Evolutionary conservation across 352 stramenopile species (phyloP).

Genomic region (Aphanomyces astaci): DNA sequence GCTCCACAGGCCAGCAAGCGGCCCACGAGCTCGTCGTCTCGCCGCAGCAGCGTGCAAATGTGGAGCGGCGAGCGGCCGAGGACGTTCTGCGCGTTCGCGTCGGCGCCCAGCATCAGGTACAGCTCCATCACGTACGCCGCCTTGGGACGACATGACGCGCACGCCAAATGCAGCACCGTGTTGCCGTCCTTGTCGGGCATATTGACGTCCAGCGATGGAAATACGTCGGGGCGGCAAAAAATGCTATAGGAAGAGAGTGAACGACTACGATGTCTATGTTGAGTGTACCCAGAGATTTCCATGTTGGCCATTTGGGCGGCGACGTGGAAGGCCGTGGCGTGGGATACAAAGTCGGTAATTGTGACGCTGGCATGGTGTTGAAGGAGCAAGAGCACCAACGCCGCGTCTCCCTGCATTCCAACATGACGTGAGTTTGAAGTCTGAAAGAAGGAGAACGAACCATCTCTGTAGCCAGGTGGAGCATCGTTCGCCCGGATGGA

Average conservation of each 20-base stretch:
- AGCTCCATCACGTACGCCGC: constrained; percentile 60
- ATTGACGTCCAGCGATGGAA: constrained; percentile 57
- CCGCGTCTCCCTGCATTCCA: constrained; percentile 1
- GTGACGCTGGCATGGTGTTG: not conserved
- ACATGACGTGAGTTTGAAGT: too few species aligned
- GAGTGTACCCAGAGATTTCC: constrained; percentile 34
- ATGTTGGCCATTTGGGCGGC: constrained; percentile 48
- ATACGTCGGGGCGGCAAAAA: constrained; percentile 69
- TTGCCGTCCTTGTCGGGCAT: constrained; percentile 61
- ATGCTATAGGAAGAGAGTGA: constrained; percentile 29
- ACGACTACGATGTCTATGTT: too few species aligned
- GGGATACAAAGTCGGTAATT: constrained; percentile 8
- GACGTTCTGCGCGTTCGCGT: constrained; percentile 53
- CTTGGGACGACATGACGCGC: constrained; percentile 34
- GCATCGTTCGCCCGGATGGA: constrained; percentile 1
- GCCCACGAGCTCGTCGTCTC: constrained; percentile 41
- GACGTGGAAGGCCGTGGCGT: constrained; percentile 48
- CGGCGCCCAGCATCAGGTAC: constrained; percentile 56
- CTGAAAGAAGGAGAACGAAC: too few species aligned
- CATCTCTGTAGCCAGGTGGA: constrained; percentile 15
- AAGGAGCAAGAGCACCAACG: constrained; percentile 13
- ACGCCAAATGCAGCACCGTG: constrained; percentile 53
- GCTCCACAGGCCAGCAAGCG: constrained; percentile 52
- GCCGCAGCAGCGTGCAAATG: constrained; percentile 60
- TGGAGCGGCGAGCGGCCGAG: constrained; percentile 69